phyloP scores from a whole-genome alignment of 192 early-diverging fungal genomes.

The Endogone sp. region DNA sequence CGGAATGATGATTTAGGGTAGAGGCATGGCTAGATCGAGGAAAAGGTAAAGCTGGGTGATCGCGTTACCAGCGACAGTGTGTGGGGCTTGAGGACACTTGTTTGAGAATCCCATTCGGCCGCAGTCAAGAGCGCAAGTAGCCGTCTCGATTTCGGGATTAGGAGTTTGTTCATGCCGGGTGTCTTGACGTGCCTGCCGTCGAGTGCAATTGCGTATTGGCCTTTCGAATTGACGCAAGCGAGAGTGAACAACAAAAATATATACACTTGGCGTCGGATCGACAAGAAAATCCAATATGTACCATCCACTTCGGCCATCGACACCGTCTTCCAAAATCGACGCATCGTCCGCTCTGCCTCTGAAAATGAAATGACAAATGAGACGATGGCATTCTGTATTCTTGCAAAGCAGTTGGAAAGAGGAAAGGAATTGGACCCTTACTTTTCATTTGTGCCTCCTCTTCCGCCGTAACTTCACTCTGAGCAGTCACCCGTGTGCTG shows the following conservation, averaged over 20 bases:
- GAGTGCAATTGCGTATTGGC: slow-evolving; percentile 53
- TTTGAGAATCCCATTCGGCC: slow-evolving; percentile 93
- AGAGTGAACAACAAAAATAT: too few species aligned
- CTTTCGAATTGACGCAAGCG: slow-evolving; percentile 2
- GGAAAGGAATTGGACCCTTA: too few species aligned
- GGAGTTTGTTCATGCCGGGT: slow-evolving; percentile 68
- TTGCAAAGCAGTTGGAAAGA: too few species aligned
- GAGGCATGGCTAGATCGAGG: too few species aligned
- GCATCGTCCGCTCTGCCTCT: slow-evolving; percentile 48
- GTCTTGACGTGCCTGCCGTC: slow-evolving; percentile 83
- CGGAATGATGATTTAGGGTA: not conserved
- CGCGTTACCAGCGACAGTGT: slow-evolving; percentile 85
- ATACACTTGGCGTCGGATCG: not conserved
- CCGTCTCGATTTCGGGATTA: slow-evolving; percentile 49
- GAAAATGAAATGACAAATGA: slow-evolving; percentile 1
- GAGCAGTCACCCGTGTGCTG: not conserved
- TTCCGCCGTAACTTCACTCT: not conserved
- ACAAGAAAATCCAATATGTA: slow-evolving; percentile 13
- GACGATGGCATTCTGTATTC: too few species aligned
- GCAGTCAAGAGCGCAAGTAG: slow-evolving; percentile 80
- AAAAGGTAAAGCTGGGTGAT: too few species aligned
- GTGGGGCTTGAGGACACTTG: slow-evolving; percentile 71
- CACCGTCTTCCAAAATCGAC: slow-evolving; percentile 59
- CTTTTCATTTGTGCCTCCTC: not conserved
- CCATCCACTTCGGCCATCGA: slow-evolving; percentile 43